These are phyloP conservation scores for Aspergillus viridinutans DNA, from an alignment of 2,329 filamentous ascomycete genomes.

Conservation along the genomic window DNA sequence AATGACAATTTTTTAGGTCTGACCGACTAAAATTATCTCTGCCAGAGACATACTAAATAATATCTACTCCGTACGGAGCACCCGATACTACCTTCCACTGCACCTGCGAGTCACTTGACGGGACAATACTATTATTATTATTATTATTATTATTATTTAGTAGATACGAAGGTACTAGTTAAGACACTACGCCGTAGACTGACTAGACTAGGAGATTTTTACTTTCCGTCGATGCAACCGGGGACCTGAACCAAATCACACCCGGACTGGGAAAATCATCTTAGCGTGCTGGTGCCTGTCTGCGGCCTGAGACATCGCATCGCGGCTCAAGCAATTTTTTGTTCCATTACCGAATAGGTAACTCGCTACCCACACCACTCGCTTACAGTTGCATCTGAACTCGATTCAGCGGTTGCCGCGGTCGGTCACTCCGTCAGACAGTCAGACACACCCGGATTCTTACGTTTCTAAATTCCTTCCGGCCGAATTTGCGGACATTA, in stretches of 20 bases:
- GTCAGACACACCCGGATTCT: neutral
- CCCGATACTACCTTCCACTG: no score
- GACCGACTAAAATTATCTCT: neutral
- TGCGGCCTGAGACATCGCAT: neutral
- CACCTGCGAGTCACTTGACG: no score
- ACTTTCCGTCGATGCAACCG: conserved; percentile 4
- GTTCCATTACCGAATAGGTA: neutral
- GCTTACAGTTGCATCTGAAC: neutral
- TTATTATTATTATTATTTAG: no score
- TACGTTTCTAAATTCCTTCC: neutral
- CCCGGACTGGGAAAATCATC: neutral
- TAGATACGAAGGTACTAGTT: no score
- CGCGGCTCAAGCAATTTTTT: neutral
- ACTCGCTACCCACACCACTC: neutral
- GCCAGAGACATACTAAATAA: neutral
- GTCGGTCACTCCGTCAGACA: neutral
- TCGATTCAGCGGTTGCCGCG: neutral
- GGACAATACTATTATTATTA: no score
- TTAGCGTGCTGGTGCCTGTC: neutral
- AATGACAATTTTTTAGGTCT: neutral
- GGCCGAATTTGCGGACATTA: neutral
- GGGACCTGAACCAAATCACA: neutral
- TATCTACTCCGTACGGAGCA: no score
- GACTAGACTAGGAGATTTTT: neutral
- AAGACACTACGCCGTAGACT: neutral